A percentile compares a stretch with the other conserved stretches of the same genome.
Evolutionary conservation across 768 basidiomycete genomes (phyloP).

Genomic region (Lactifluus hygrophoroides): DNA sequence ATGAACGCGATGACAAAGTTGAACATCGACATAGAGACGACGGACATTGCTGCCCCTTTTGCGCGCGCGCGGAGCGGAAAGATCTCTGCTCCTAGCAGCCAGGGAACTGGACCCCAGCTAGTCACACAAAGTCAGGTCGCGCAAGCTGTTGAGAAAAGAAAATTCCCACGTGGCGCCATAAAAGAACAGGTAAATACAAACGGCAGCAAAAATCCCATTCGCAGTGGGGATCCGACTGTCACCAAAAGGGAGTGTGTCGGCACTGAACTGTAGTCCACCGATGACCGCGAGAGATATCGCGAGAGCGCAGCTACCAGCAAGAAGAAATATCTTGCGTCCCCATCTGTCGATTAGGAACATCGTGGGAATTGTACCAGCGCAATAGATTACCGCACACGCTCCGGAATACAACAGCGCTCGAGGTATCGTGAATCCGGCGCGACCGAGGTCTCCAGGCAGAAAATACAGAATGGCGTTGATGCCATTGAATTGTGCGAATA

Average conservation of each 20-base stretch:
- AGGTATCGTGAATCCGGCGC: constrained; percentile 39
- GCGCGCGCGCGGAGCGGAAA: constrained; percentile 28
- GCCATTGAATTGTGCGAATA: constrained; percentile 46
- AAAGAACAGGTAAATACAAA: constrained; percentile 52
- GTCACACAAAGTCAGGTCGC: constrained; percentile 6
- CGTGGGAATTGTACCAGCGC: constrained; percentile 42
- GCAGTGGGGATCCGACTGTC: constrained; percentile 27
- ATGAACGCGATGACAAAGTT: constrained; percentile 39
- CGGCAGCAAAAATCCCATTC: constrained; percentile 33
- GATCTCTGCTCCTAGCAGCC: constrained; percentile 28
- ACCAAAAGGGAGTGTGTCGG: constrained; percentile 33
- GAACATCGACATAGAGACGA: constrained; percentile 27
- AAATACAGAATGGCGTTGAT: constrained; percentile 53
- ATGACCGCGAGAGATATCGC: constrained; percentile 40
- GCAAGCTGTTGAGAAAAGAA: background rate
- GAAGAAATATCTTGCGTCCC: constrained; percentile 43
- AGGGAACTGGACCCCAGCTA: constrained; percentile 30
- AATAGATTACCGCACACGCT: constrained; percentile 40
- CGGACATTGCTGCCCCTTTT: constrained; percentile 29
- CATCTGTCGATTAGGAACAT: constrained; percentile 47
- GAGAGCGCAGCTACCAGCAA: constrained; percentile 38
- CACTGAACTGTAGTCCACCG: constrained; percentile 42
- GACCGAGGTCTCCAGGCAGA: constrained; percentile 43
- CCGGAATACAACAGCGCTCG: constrained; percentile 39
- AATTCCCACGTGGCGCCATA: constrained; percentile 39